Evolutionary conservation across 257 asterid species (phyloP), one percentile per base, ranked within the genome.

Genomic region (Ilex aquifolium): DNA sequence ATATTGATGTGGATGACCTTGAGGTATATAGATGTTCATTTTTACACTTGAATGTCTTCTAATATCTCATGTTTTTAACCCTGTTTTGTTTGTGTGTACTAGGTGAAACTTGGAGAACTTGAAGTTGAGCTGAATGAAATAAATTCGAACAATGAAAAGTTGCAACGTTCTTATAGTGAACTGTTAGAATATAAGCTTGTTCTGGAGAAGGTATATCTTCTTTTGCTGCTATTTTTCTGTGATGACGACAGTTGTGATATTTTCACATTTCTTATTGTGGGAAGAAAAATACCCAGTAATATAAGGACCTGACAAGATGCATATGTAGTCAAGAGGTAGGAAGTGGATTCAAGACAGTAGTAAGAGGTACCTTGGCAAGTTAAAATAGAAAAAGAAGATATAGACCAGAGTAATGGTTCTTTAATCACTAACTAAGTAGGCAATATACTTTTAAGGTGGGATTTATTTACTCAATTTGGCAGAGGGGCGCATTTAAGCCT

Each of bases 121-220:
- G 97, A 90, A 78, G 83, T 91, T 44, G 97, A 90, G 80, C 85
- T 90, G 51, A 74, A 79, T 57, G 97, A 90, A 76, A 85, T 90
- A 62, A 90, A 90, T 76, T 84, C 95, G 53, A 90, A 90, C 75
- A 72, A 80, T 59, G 91, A 85, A 30, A 90, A 90, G 82, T 73
- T 90, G 66, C 83, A 72, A 74, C 90, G 95, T 48, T 81, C 97
- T 62, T 80, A 83, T 79, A 85, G 87, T 83, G 97, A 90, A 74
- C 79, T 90, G 5, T 86, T 72, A 6, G 97, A 90, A 64, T 90
- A 90, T 84, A 90, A 72, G 80, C 89, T 90, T 79, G 95, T 87
- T 65, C 70, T 90, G 64, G 80, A 78, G 67, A 90, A 85, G 88
- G 97, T 83, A 83, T 32, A 30, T 13, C 51, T 60, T 44, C 32